Evolutionary conservation across 169 alveolate genomes (phyloP).

Genomic region (Plasmodium reichenowi): DNA sequence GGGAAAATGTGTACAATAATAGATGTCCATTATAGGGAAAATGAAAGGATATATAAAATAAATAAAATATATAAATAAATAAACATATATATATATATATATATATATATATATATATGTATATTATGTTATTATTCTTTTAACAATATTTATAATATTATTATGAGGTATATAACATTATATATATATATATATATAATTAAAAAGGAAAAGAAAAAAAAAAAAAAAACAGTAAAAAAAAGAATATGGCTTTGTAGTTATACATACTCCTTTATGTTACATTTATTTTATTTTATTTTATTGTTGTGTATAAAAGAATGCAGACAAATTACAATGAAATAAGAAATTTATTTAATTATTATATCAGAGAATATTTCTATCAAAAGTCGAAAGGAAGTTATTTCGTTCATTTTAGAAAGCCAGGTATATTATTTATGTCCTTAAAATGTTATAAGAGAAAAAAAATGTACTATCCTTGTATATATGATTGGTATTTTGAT

Average conservation of each 20-base stretch:
- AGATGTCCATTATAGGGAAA: too few species aligned
- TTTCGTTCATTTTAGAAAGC: constrained; percentile 71
- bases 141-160: too few species aligned
- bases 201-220: not conserved
- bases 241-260: not conserved
- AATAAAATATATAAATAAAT: too few species aligned
- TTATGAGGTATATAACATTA: not conserved
- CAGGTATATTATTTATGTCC: constrained; percentile 73
- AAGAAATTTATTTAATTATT: constrained; percentile 68
- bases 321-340: constrained; percentile 58
- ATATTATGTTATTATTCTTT: too few species aligned
- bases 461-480: constrained; percentile 52
- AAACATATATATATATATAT: too few species aligned
- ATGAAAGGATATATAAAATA: too few species aligned
- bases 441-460: constrained; percentile 73
- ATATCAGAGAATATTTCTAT: constrained; percentile 75
- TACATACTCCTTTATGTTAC: not conserved
- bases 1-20: too few species aligned
- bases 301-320: constrained; percentile 20
- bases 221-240: not conserved
- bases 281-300: too few species aligned
- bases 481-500: constrained; percentile 77
- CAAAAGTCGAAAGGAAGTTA: constrained; percentile 76
- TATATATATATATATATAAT: not conserved
- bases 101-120: too few species aligned